Evolutionary conservation across 176 grass and related monocot genomes (phyloP).

Genomic region (Oryza meyeriana): DNA sequence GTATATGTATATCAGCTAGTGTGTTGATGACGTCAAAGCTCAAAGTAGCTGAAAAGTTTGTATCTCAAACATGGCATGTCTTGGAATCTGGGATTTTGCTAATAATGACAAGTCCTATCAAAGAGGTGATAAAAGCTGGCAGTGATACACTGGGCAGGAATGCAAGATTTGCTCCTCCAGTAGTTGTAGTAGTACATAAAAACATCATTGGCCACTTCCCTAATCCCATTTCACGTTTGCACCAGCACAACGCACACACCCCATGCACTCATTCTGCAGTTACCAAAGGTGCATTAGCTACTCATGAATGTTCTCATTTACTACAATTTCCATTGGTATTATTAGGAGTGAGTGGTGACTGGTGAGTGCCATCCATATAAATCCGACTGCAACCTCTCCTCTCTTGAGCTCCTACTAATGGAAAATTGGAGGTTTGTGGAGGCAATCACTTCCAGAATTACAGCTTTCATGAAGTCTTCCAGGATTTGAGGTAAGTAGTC

Average conservation of each 20-base stretch:
- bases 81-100: background rate
- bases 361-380: no score
- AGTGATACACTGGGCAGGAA: background rate
- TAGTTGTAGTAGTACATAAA: background rate
- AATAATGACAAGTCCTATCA: conserved; percentile 5
- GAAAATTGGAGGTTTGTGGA: background rate
- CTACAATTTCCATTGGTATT: background rate
- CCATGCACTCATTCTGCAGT: background rate
- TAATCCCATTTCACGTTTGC: background rate
- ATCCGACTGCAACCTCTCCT: no score
- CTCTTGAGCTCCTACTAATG: background rate
- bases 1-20: no score
- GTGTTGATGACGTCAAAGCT: background rate
- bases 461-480: background rate
- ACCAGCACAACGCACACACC: background rate
- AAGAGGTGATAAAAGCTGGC: background rate
- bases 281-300: background rate
- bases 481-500: conserved; percentile 16
- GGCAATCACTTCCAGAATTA: background rate
- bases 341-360: background rate
- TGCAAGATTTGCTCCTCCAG: background rate
- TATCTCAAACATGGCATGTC: background rate
- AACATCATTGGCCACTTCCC: background rate
- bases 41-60: background rate
- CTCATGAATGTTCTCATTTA: no score